phyloP scores from a whole-genome alignment of 176 grass and related monocot species.

The Carex cristatella region DNA sequence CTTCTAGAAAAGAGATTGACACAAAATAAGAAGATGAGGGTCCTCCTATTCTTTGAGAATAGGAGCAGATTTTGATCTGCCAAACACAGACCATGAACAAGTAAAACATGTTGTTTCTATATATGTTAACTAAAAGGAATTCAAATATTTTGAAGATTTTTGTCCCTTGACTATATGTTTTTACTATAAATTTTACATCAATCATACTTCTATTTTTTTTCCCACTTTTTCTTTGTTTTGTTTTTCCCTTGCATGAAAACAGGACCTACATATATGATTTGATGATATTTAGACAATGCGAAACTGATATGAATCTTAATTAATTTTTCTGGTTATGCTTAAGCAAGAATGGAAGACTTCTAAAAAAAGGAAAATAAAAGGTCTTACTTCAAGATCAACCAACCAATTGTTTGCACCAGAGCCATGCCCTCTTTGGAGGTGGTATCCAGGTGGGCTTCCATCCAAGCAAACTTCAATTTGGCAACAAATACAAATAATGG shows the following conservation, averaged over 20 bases:
- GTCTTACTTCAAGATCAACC: constrained; percentile 51
- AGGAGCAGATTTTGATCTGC: no score
- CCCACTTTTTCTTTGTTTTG: neutral
- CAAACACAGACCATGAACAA: no score
- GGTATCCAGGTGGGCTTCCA: constrained; percentile 55
- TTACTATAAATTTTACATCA: neutral
- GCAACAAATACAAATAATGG: neutral
- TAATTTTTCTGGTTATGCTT: neutral
- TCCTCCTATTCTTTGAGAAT: no score
- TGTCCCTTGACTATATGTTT: neutral
- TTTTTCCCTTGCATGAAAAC: neutral
- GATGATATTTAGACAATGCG: neutral
- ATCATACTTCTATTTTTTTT: no score
- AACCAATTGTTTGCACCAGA: constrained; percentile 57
- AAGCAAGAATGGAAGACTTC: neutral
- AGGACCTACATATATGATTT: neutral
- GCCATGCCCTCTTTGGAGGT: constrained; percentile 51
- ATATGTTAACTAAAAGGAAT: no score
- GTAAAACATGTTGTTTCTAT: no score
- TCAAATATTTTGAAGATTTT: neutral
- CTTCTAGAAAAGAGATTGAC: no score
- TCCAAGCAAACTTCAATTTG: constrained; percentile 49
- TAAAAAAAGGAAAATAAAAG: neutral
- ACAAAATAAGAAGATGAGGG: no score
- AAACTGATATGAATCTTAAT: neutral